These are phyloP conservation scores for Colletotrichum shisoi DNA, from an alignment of 2,329 filamentous ascomycete species.

Conservation along the genomic window DNA sequence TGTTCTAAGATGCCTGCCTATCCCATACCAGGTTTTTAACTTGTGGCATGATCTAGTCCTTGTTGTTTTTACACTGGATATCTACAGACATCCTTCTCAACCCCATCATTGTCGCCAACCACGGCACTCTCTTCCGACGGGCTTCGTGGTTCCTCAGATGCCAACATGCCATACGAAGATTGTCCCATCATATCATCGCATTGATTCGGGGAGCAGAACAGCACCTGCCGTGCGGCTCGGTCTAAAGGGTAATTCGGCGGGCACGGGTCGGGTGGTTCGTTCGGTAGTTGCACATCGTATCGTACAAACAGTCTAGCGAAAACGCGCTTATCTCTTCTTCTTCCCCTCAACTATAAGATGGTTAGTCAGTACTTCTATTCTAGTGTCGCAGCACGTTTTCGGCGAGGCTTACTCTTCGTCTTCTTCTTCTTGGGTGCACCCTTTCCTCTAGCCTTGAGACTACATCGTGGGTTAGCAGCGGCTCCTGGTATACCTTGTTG, in stretches of 20 bases:
- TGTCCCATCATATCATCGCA: neutral
- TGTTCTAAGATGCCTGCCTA: neutral
- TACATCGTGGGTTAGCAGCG: constrained; percentile 47
- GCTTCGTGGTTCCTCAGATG: neutral
- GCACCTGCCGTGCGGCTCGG: neutral
- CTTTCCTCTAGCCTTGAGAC: constrained; percentile 82
- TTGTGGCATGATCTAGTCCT: constrained; percentile 8
- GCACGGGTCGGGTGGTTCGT: neutral
- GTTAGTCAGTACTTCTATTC: constrained; percentile 49
- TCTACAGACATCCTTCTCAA: constrained; percentile 1
- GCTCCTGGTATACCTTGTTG: neutral
- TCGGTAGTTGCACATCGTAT: constrained; percentile 29
- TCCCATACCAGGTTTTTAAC: neutral
- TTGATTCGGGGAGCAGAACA: neutral
- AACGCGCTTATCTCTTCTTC: constrained; percentile 48
- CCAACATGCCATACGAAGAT: neutral
- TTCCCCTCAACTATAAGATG: constrained; percentile 52
- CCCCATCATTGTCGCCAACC: constrained; percentile 1
- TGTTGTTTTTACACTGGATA: constrained; percentile 24
- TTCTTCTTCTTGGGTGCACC: constrained; percentile 88
- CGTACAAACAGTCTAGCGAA: constrained; percentile 20
- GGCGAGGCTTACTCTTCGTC: constrained; percentile 48
- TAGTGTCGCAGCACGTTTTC: too few relatives aligned
- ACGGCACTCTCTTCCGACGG: too few relatives aligned
- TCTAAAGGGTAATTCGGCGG: neutral